Conservation (phyloP, 495 filamentous ascomycete species). For the Penicillium macrosclerotiorum region DNA sequence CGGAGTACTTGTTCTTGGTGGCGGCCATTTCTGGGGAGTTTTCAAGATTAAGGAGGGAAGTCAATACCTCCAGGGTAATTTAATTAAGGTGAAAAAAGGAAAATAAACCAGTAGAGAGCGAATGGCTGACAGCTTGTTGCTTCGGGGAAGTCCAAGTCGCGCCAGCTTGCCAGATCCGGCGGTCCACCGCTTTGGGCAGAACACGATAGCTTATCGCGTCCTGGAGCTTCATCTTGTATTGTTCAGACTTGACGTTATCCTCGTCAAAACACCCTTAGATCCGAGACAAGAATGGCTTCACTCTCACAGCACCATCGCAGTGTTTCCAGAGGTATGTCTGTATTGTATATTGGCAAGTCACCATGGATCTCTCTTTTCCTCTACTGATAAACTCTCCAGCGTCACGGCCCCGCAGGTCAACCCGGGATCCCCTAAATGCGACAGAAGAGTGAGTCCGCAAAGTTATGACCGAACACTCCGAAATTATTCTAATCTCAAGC, state of each 20-base stretch:
- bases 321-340: slow-evolving; percentile 38
- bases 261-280: neutral
- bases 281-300: slow-evolving; percentile 25
- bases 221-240: slow-evolving; percentile 1
- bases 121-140: slow-evolving; percentile 28
- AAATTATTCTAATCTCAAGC: neutral
- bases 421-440: slow-evolving; percentile 51
- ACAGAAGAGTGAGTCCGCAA: slow-evolving; percentile 51
- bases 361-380: neutral
- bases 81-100: slow-evolving; percentile 8
- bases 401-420: slow-evolving; percentile 49
- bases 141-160: slow-evolving; percentile 17
- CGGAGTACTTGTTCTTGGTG: slow-evolving; percentile 78
- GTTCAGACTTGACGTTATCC: neutral
- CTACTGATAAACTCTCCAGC: slow-evolving; percentile 31
- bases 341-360: neutral
- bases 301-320: slow-evolving; percentile 30
- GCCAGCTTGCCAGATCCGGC: slow-evolving; percentile 32
- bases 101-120: slow-evolving; percentile 26
- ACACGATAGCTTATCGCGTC: slow-evolving; percentile 26
- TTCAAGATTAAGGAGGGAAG: slow-evolving; percentile 1
- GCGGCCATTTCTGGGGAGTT: slow-evolving; percentile 34
- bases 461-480: no score
- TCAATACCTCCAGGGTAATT: slow-evolving; percentile 12
- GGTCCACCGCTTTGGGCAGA: slow-evolving; percentile 29